Evolutionary conservation across 805 yeast species (phyloP), one percentile per base, ranked within the genome.

Genomic region (Tanozyma kutaoensis): DNA sequence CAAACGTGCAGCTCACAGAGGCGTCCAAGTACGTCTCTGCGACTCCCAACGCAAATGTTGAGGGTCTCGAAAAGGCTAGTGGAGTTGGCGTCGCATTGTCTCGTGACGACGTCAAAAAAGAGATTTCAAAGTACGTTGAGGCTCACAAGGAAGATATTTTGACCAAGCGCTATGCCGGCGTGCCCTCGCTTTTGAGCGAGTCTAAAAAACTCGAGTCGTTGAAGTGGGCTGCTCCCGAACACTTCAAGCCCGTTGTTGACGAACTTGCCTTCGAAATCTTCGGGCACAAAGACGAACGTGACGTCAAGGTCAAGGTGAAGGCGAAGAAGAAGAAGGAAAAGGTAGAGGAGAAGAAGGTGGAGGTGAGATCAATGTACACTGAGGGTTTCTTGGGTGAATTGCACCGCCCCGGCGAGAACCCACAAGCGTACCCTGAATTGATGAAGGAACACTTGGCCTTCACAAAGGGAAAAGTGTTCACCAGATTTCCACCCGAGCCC

Each of bases 401-500:
- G 42, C 98, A 91, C 55, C 80, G 80, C 50, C 85, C 95, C 15
- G 97, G 96, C 40, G 95, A 76, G 50, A 88, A 88, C 50, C 86
- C 88, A 20, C 99, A 91, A 60, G 77, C 69, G 38, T 76, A 65
- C 52, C 91, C 93, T 20, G 93, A 84, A 46, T 62, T 82, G 32
- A 76, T 82, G 78, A 63, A 64, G 37, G 77, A 72, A 38, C 98
- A 91, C 51, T 62, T 84, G 42, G 70, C 66, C 30, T 72, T 71
- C 37, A 82, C 94, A 19, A 66, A 70, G 21, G 94, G 95, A 25
- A 66, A 69, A 45, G 97, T 88, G 16, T 74, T 70, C 42, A 91
- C 98, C 3, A 73, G 99, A 50, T 91, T 91, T 58, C 99, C 99
- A 25, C 98, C 98, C 5, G 98, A 91, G 58, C 98, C 98, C 23